These are phyloP conservation scores for Candida tropicalis DNA, from an alignment of 1,139 yeast species.

Conservation along the genomic window DNA sequence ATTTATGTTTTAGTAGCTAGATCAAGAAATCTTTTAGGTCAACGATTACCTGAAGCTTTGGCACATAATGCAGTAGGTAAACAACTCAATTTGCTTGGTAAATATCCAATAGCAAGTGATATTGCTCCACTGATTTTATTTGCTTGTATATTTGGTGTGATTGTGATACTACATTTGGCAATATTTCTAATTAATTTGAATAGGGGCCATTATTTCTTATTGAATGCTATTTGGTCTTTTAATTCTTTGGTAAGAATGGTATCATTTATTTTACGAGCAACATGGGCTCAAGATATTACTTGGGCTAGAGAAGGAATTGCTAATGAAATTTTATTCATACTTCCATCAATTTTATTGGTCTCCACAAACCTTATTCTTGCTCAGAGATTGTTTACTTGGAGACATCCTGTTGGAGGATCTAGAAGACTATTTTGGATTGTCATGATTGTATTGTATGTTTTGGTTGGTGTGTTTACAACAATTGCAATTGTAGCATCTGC, in stretches of 20 bases:
- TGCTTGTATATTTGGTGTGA: slow-evolving; percentile 29
- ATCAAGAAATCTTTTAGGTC: slow-evolving; percentile 27
- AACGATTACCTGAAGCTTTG: slow-evolving; percentile 22
- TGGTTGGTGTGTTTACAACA: slow-evolving; percentile 32
- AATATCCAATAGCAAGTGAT: slow-evolving; percentile 33
- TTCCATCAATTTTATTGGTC: slow-evolving; percentile 36
- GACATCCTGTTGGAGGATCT: slow-evolving; percentile 51
- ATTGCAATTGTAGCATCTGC: slow-evolving; percentile 37
- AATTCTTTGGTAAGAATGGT: slow-evolving; percentile 29
- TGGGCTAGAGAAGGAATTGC: slow-evolving; percentile 31
- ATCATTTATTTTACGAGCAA: slow-evolving; percentile 33
- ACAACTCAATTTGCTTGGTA: slow-evolving; percentile 37
- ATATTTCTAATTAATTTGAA: slow-evolving; percentile 33
- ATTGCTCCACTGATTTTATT: slow-evolving; percentile 35
- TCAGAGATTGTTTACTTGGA: slow-evolving; percentile 48
- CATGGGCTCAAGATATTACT: slow-evolving; percentile 32
- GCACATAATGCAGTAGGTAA: slow-evolving; percentile 21
- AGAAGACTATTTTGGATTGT: slow-evolving; percentile 36
- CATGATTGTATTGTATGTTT: slow-evolving; percentile 34
- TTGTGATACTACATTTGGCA: slow-evolving; percentile 27
- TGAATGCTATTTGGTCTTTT: slow-evolving; percentile 34
- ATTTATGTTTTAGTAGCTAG: slow-evolving; percentile 17
- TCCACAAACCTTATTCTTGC: slow-evolving; percentile 43
- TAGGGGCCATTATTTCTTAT: slow-evolving; percentile 39
- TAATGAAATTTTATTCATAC: slow-evolving; percentile 34